A percentile compares a stretch with the other conserved stretches of the same genome.
These are phyloP conservation scores for Leonotis leonurus DNA, from an alignment of 257 asterid genomes.

Conservation along the genomic window DNA sequence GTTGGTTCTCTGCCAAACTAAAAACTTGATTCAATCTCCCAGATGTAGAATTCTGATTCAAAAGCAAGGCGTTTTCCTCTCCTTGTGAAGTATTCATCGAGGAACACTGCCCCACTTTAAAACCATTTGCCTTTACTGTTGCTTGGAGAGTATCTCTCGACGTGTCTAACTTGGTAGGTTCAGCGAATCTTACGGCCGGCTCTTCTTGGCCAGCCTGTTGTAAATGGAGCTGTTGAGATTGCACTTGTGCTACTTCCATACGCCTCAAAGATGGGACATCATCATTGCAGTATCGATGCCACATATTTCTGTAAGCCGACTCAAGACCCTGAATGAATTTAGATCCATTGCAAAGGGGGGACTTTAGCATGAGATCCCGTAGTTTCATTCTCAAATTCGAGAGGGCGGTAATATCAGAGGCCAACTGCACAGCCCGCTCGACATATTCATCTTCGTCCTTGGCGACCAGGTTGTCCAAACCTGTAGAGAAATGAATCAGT, in stretches of 20 bases:
- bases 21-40: constrained; percentile 10
- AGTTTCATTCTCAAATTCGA: constrained; percentile 63
- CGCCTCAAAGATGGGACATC: constrained; percentile 73
- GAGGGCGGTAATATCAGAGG: constrained; percentile 63
- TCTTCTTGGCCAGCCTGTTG: constrained; percentile 30
- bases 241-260: constrained; percentile 36
- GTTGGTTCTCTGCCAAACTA: not conserved
- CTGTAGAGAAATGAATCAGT: constrained; percentile 32
- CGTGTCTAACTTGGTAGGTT: constrained; percentile 19
- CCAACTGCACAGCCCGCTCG: constrained; percentile 57
- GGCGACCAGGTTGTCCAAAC: constrained; percentile 69
- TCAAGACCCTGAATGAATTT: constrained; percentile 62
- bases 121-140: constrained; percentile 51
- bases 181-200: constrained; percentile 19
- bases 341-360: constrained; percentile 83
- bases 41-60: constrained; percentile 10
- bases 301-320: constrained; percentile 61
- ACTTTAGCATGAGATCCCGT: constrained; percentile 75
- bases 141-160: constrained; percentile 17
- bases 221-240: constrained; percentile 25
- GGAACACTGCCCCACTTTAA: constrained; percentile 29
- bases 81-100: constrained; percentile 20
- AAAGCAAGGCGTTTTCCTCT: constrained; percentile 42
- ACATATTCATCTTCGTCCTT: constrained; percentile 81
- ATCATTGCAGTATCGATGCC: constrained; percentile 75